These are phyloP conservation scores for Ceratobasidium sp. DNA, from an alignment of 1,284 basidiomycete species.

Conservation along the genomic window DNA sequence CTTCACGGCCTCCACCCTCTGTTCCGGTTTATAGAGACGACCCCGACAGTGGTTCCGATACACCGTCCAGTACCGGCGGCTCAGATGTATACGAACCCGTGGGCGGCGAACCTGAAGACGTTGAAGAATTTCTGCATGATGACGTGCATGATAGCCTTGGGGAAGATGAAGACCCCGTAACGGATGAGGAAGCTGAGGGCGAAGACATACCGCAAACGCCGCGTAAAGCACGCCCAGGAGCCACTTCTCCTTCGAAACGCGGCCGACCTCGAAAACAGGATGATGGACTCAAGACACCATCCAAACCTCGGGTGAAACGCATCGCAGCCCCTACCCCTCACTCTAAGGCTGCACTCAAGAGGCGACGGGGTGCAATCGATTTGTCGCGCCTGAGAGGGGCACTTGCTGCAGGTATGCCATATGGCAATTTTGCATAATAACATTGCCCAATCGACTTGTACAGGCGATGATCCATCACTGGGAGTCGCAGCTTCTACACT, in stretches of 20 bases:
- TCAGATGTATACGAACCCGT: constrained; percentile 20
- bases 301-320: constrained; percentile 32
- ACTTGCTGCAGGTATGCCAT: constrained; percentile 20
- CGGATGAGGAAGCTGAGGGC: constrained; percentile 9
- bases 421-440: constrained; percentile 12
- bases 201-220: constrained; percentile 31
- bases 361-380: constrained; percentile 51
- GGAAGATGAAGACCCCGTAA: constrained; percentile 21
- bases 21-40: constrained; percentile 19
- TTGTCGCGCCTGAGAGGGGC: constrained; percentile 30
- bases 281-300: constrained; percentile 41
- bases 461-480: constrained; percentile 63
- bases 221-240: constrained; percentile 12
- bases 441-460: background rate
- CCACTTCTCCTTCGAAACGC: constrained; percentile 25
- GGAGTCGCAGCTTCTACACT: constrained; percentile 51
- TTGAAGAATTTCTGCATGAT: background rate
- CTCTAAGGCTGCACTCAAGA: constrained; percentile 66
- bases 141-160: constrained; percentile 12
- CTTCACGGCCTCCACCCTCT: constrained; percentile 8
- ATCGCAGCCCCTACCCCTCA: constrained; percentile 69
- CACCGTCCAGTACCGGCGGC: constrained; percentile 16
- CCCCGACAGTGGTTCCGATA: constrained; percentile 19
- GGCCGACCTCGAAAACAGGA: constrained; percentile 14
- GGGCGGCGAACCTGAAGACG: background rate